Percentiles rank a stretch among this genome's conserved stretches.
Evolutionary conservation across 129 eudicot genomes (phyloP).

Genomic region (Lactuca saligna): DNA sequence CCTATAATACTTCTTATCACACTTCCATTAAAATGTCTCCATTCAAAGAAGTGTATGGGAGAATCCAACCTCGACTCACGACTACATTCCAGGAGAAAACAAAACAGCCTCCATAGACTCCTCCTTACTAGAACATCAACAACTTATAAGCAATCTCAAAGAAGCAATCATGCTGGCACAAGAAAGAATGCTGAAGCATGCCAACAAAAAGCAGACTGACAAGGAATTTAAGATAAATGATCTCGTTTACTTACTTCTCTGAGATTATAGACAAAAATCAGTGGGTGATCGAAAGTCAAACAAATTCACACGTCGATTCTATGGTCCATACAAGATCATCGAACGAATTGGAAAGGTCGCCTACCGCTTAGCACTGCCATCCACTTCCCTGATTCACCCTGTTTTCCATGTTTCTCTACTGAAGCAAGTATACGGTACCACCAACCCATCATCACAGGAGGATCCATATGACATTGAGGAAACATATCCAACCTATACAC

Average conservation of each 20-base stretch:
- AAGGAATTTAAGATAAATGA: neutral
- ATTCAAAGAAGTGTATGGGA: neutral
- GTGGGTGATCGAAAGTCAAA: neutral
- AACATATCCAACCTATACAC: too few species aligned
- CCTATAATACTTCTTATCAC: neutral
- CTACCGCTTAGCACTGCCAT: neutral
- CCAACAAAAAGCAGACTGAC: neutral
- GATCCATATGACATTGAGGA: too few species aligned
- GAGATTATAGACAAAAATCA: neutral
- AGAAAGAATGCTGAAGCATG: neutral
- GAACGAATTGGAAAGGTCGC: neutral
- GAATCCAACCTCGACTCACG: neutral
- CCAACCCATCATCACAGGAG: too few species aligned
- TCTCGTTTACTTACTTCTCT: neutral
- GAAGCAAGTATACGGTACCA: neutral
- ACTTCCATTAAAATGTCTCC: neutral
- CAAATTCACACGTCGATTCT: neutral
- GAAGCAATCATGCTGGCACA: neutral
- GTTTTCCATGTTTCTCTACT: conserved; percentile 3
- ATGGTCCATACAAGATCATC: neutral
- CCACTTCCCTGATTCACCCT: neutral
- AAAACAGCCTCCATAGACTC: neutral
- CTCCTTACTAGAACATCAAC: neutral
- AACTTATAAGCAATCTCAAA: neutral
- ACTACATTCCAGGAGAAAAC: neutral